phyloP scores from a whole-genome alignment of 2,329 filamentous ascomycete genomes.

The Fusarium compactum region DNA sequence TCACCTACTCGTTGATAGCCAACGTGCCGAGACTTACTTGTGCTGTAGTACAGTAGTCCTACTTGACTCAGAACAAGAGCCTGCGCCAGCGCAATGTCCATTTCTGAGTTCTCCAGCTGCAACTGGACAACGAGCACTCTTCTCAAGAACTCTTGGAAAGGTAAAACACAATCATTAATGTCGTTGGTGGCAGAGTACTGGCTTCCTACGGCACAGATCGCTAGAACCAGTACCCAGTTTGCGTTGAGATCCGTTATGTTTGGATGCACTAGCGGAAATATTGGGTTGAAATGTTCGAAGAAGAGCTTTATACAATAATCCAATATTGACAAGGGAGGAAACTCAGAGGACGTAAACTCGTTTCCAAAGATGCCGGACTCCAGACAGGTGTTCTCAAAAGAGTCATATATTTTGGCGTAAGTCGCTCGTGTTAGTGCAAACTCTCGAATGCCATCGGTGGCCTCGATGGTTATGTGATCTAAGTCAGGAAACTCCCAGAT shows the following conservation, averaged over 20 bases:
- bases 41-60: conserved; percentile 12
- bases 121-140: conserved; percentile 19
- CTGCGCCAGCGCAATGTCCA: conserved; percentile 1
- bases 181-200: conserved; percentile 44
- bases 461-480: neutral
- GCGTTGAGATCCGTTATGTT: conserved; percentile 14
- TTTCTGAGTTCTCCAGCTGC: neutral
- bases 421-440: neutral
- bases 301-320: conserved; percentile 51
- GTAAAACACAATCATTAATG: conserved; percentile 33
- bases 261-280: conserved; percentile 50
- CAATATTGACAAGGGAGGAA: conserved; percentile 45
- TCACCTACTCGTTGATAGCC: neutral
- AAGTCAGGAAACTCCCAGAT: conserved; percentile 6
- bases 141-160: conserved; percentile 44
- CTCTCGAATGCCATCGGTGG: neutral
- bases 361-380: conserved; percentile 5
- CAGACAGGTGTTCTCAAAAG: conserved; percentile 19
- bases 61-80: conserved; percentile 35
- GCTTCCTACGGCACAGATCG: conserved; percentile 40
- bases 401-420: conserved; percentile 12
- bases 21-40: neutral
- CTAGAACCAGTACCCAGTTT: conserved; percentile 40
- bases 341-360: conserved; percentile 19
- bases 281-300: conserved; percentile 50